Base-by-base conservation (phyloP, 1,284 basidiomycete genomes). In the Cryptococcus floricola region DNA sequence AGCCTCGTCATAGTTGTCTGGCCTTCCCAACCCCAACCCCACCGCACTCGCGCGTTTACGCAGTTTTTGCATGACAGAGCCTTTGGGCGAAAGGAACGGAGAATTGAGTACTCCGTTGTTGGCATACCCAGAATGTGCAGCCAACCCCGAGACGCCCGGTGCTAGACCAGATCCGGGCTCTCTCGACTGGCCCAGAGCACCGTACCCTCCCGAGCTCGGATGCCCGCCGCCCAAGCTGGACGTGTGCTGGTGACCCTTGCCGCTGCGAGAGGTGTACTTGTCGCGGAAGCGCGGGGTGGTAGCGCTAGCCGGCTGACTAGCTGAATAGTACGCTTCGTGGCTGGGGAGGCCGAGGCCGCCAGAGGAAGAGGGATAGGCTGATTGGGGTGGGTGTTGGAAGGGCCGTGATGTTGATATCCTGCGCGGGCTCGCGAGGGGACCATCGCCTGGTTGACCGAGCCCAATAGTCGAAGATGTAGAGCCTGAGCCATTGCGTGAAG, bases 1-100 rank as follows among this genome's bases (percentile, higher is more conserved):
- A 16, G 53, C 61, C 14, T 61, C 59, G 54, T 73, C 72, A 47
- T 69, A 68, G 4, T 57, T 57, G 8, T 63, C 61, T 18, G 65
- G 63, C 53, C 63, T 58, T 14, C 62, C 68, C 28, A 67, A 43
- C 18, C 55, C 57, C 19, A 75, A 52, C 3, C 73, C 73, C 2
- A 73, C 65, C 12, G 57, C 52, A 51, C 71, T 74, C 8, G 68
- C 69, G n/a, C 60, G 64, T 42, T 61, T 66, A 46, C 62, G 64
- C 25, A 75, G 52, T 27, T 54, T 60, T 39, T 60, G 48, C 44
- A 73, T 51, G 16, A 75, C 60, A 3, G 67, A 61, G 8, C 64
- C 62, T 14, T 51, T 57, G 2, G 71, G 71, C 52, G 62, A 50
- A 8, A 39, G 48, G 13, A 39, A 18, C 9, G 48, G 48, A 14